Evolutionary conservation across 192 early-diverging fungal genomes (phyloP).

Genomic region (Backusella tarrabulga): DNA sequence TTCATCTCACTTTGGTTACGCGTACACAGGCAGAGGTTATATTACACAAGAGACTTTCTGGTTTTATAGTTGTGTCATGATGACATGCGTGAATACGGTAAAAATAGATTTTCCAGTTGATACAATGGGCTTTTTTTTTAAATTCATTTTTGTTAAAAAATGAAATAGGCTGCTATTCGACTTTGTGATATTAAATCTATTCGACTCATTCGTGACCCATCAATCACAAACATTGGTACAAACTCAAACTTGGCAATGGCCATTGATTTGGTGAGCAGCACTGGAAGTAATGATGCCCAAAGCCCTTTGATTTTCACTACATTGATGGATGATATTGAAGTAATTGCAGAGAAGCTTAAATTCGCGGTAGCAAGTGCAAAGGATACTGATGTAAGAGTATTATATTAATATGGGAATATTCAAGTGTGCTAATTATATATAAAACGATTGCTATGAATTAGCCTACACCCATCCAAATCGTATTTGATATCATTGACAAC

Average conservation of each 20-base stretch:
- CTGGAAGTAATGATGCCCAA: not conserved
- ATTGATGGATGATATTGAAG: constrained; percentile 37
- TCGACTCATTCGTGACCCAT: constrained; percentile 29
- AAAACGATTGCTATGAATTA: not conserved
- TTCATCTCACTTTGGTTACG: constrained; percentile 26
- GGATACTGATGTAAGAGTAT: constrained; percentile 3
- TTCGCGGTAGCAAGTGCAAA: constrained; percentile 34
- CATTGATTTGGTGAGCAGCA: constrained; percentile 11
- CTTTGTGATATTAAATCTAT: constrained; percentile 45
- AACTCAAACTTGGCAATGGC: constrained; percentile 21
- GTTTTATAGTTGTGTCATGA: constrained; percentile 61
- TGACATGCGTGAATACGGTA: constrained; percentile 64
- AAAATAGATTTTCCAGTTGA: not conserved
- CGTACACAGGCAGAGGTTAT: constrained; percentile 55
- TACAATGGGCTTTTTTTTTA: too few relatives aligned
- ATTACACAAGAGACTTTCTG: constrained; percentile 65
- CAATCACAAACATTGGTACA: constrained; percentile 26
- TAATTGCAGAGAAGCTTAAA: constrained; percentile 28
- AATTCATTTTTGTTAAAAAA: not conserved
- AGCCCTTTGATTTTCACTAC: constrained; percentile 26
- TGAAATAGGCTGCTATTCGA: constrained; percentile 39
- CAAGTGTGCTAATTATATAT: not conserved
- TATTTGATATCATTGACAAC: constrained; percentile 25
- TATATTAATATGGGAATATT: not conserved
- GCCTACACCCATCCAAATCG: constrained; percentile 21